These are phyloP conservation scores for Podospora australis DNA, from an alignment of 495 filamentous ascomycete species.

Conservation along the genomic window DNA sequence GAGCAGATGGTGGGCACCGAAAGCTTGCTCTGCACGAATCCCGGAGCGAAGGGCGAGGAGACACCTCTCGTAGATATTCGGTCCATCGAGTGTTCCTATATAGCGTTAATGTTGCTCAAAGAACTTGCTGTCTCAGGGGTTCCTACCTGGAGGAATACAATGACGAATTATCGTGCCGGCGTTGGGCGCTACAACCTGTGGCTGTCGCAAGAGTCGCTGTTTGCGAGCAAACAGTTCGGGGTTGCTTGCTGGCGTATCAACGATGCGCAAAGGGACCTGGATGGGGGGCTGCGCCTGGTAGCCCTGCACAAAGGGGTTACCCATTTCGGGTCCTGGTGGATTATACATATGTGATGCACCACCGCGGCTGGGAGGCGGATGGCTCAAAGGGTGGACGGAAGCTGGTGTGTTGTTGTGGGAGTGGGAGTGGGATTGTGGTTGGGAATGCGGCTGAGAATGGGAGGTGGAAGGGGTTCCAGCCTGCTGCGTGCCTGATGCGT, in stretches of 20 bases:
- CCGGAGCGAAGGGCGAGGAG: constrained; percentile 73
- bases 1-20: constrained; percentile 84
- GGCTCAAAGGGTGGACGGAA: constrained; percentile 10
- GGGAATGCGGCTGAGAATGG: constrained; percentile 23
- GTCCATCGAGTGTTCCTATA: constrained; percentile 57
- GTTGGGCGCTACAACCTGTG: constrained; percentile 19
- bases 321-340: constrained; percentile 32
- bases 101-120: constrained; percentile 13
- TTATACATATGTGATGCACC: constrained; percentile 34
- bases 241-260: constrained; percentile 63
- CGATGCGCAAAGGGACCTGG: constrained; percentile 58
- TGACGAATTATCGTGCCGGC: constrained; percentile 13
- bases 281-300: constrained; percentile 53
- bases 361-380: constrained; percentile 28
- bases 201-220: constrained; percentile 27
- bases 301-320: constrained; percentile 45
- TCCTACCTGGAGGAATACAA: constrained; percentile 23
- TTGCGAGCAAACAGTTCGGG: constrained; percentile 52
- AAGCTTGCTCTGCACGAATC: constrained; percentile 75
- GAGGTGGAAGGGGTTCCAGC: constrained; percentile 20
- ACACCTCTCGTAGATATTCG: constrained; percentile 84
- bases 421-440: constrained; percentile 16
- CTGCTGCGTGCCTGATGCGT: constrained; percentile 42
- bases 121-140: neutral
- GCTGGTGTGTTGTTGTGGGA: constrained; percentile 14